Percentiles rank a stretch among this genome's conserved stretches.
Conservation (phyloP, 1,284 basidiomycete genomes). For the Pholiota adiposa region DNA sequence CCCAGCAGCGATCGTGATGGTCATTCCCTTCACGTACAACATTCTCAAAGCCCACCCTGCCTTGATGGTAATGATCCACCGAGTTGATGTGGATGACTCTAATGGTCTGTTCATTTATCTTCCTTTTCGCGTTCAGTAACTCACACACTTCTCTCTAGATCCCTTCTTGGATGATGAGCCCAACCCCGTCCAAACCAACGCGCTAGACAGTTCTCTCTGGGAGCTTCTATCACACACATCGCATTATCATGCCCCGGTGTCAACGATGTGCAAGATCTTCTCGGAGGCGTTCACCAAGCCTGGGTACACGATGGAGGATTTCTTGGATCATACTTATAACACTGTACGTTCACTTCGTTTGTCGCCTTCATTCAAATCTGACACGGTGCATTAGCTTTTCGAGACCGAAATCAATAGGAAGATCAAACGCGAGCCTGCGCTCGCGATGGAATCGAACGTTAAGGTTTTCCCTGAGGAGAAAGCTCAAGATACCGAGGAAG, state of each 20-base stretch:
- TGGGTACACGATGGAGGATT: conserved; percentile 91
- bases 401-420: conserved; percentile 84
- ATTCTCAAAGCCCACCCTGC: conserved; percentile 91
- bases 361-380: too few relatives aligned
- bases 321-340: conserved; percentile 93
- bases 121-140: background rate
- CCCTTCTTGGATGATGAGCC: conserved; percentile 72
- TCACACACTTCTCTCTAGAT: conserved; percentile 47
- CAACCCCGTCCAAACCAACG: conserved; percentile 80
- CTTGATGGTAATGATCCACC: conserved; percentile 93
- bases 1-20: conserved; percentile 88
- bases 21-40: conserved; percentile 96
- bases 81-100: conserved; percentile 51
- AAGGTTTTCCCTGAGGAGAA: conserved; percentile 27
- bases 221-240: conserved; percentile 81
- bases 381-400: conserved; percentile 67
- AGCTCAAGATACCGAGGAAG: background rate
- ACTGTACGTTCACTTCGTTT: conserved; percentile 62
- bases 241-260: conserved; percentile 88
- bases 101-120: conserved; percentile 35
- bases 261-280: conserved; percentile 86
- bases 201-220: conserved; percentile 90
- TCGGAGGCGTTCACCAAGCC: conserved; percentile 94
- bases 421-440: conserved; percentile 81
- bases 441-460: conserved; percentile 47